Conservation (phyloP, 768 basidiomycete species). For the Amyloporia xantha region DNA sequence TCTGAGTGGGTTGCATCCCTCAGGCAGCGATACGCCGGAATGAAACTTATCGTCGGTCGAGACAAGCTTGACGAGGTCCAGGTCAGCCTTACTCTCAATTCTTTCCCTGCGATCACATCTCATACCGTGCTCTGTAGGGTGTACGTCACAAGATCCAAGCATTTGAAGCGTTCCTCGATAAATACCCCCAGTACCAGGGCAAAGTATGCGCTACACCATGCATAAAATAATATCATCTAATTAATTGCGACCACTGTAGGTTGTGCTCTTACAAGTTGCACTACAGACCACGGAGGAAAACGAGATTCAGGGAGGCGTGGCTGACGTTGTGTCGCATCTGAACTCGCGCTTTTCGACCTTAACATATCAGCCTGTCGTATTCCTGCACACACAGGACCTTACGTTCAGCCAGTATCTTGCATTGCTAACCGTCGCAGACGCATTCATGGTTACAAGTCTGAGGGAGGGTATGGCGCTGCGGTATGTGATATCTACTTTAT, state of each 20-base stretch:
- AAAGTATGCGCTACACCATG: constrained; percentile 47
- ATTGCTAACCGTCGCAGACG: constrained; percentile 74
- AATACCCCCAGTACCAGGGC: constrained; percentile 72
- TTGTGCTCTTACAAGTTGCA: constrained; percentile 83
- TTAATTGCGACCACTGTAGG: constrained; percentile 26
- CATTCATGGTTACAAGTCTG: constrained; percentile 78
- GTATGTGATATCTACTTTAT: constrained; percentile 6
- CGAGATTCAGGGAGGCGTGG: constrained; percentile 65
- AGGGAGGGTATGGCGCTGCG: constrained; percentile 85
- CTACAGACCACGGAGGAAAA: constrained; percentile 75
- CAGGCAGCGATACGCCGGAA: constrained; percentile 76
- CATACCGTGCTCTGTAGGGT: constrained; percentile 33
- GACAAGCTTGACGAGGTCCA: constrained; percentile 88
- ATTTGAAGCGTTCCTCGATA: constrained; percentile 76
- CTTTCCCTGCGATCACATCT: background rate
- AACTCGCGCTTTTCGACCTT: constrained; percentile 79
- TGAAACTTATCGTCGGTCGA: constrained; percentile 82
- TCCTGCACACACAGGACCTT: constrained; percentile 77
- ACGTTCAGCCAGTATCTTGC: constrained; percentile 85
- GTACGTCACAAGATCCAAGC: constrained; percentile 79
- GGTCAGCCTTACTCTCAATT: constrained; percentile 23
- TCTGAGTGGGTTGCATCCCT: constrained; percentile 75
- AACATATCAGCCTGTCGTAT: constrained; percentile 84
- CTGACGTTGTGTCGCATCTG: constrained; percentile 72
- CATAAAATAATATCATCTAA: too few relatives aligned